Evolutionary conservation across 345 rosid species (phyloP).

Genomic region (Lepidium aucheri): DNA sequence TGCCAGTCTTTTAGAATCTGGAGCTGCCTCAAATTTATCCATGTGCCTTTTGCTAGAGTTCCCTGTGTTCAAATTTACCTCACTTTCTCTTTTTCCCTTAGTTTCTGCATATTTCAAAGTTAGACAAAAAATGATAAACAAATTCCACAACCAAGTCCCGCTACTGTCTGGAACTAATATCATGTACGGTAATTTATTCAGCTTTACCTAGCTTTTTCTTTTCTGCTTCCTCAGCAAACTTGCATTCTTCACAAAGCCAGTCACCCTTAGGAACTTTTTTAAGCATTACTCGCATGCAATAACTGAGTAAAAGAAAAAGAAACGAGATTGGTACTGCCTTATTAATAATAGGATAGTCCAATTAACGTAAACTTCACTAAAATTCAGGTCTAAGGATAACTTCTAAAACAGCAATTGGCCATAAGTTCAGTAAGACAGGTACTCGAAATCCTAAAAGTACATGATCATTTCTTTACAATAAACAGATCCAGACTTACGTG

Average conservation of each 20-base stretch:
- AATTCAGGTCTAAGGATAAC: not conserved
- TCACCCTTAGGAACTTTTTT: conserved; percentile 71
- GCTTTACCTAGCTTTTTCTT: conserved; percentile 52
- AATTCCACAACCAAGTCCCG: not conserved
- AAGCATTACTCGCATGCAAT: conserved; percentile 94
- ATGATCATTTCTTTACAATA: not conserved
- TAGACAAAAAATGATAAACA: conserved; percentile 6
- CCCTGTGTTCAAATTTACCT: conserved; percentile 23
- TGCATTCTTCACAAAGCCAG: conserved; percentile 98
- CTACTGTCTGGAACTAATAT: not conserved
- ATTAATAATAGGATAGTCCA: not conserved
- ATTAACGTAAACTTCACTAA: not conserved
- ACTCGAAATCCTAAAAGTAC: not conserved
- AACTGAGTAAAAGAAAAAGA: conserved; percentile 42
- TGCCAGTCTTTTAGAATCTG: conserved; percentile 50
- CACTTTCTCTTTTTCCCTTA: conserved; percentile 37
- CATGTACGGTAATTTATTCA: conserved; percentile 10
- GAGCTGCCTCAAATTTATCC: conserved; percentile 43
- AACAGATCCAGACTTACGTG: conserved; percentile 50
- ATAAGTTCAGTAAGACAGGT: not conserved
- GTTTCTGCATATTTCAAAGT: conserved; percentile 36
- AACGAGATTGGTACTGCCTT: not conserved
- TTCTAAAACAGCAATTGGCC: not conserved
- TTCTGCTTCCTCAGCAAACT: conserved; percentile 56
- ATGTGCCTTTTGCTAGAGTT: conserved; percentile 45